phyloP scores from a whole-genome alignment of 345 rosid genomes.

The Pelargonium nanum region DNA sequence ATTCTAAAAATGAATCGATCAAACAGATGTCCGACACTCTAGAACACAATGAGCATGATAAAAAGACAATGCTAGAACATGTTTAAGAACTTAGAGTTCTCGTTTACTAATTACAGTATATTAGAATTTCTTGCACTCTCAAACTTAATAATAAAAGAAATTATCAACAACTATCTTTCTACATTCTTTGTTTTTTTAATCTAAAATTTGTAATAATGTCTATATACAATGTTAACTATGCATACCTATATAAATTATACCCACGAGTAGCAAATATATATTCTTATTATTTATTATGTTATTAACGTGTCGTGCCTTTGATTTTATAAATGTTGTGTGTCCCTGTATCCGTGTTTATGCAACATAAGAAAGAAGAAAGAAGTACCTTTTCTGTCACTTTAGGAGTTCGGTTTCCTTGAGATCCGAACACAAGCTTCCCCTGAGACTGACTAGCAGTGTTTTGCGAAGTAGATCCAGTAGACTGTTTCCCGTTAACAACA shows the following conservation, averaged over 20 bases:
- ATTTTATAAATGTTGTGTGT: too few relatives aligned
- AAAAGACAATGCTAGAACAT: too few relatives aligned
- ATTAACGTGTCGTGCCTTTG: too few relatives aligned
- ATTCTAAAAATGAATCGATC: too few relatives aligned
- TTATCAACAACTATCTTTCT: not conserved
- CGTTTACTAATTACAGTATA: too few relatives aligned
- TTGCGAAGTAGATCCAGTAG: conserved; percentile 44
- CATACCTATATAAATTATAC: not conserved
- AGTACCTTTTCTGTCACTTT: conserved; percentile 46
- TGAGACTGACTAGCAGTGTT: conserved; percentile 45
- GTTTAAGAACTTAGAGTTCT: too few relatives aligned
- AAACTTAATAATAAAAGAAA: not conserved
- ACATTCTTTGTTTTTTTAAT: not conserved
- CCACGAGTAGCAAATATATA: too few relatives aligned
- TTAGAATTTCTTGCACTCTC: too few relatives aligned
- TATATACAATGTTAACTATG: not conserved
- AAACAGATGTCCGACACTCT: too few relatives aligned
- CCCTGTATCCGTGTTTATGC: too few relatives aligned
- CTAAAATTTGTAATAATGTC: not conserved
- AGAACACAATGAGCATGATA: too few relatives aligned
- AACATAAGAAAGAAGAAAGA: not conserved
- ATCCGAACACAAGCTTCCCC: conserved; percentile 92
- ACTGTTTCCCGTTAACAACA: conserved; percentile 29
- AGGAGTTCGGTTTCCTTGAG: conserved; percentile 38
- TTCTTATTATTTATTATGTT: too few relatives aligned